A percentile compares a stretch with the other conserved stretches of the same genome.
Conservation (phyloP, 2,329 filamentous ascomycete genomes). For the Cercospora canescens region DNA sequence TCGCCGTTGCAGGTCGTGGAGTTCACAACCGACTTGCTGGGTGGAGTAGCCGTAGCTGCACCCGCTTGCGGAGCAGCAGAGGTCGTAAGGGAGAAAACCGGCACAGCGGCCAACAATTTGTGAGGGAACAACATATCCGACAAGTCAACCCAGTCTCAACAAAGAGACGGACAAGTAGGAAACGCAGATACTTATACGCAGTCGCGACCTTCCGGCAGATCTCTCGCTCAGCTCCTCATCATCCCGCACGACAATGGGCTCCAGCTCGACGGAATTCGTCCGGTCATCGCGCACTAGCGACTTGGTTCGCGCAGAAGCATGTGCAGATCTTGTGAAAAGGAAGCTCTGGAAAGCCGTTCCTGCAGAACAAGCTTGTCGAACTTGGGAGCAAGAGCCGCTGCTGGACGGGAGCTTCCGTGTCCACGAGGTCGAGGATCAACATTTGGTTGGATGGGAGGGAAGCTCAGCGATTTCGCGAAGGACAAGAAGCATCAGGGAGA, state of each 20-base stretch:
- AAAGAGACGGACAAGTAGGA: not conserved
- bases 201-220: not conserved
- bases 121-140: not conserved
- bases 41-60: not conserved
- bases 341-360: not conserved
- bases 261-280: not conserved
- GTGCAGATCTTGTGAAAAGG: not conserved
- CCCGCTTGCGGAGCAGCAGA: not conserved
- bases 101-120: not conserved
- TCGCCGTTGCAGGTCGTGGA: slow-evolving; percentile 60
- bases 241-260: not conserved
- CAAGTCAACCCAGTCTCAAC: not conserved
- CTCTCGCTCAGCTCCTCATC: not conserved
- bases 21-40: slow-evolving; percentile 37
- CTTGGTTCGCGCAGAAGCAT: not conserved
- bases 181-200: not conserved
- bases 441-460: not conserved
- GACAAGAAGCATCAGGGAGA: not conserved
- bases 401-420: not conserved
- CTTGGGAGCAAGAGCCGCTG: not conserved
- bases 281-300: not conserved
- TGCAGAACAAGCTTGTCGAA: not conserved
- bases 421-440: not conserved
- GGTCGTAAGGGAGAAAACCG: not conserved
- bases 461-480: not conserved